Conservation (phyloP, 148 eudicot genomes). For the Vaccinium darrowii region DNA sequence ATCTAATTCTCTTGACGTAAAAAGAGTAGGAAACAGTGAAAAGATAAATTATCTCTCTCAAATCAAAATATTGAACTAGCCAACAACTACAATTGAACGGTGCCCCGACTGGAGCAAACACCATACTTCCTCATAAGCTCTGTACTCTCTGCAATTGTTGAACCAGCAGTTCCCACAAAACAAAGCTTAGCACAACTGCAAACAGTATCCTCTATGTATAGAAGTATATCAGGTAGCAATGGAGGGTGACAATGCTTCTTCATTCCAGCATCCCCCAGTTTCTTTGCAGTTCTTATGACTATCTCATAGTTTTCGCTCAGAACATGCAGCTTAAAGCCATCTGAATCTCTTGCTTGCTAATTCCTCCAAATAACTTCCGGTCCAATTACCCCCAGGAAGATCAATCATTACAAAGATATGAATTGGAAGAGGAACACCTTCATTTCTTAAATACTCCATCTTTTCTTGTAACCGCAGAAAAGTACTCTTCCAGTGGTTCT, state of each 20-base stretch:
- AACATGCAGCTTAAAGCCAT: slow-evolving; percentile 39
- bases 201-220: slow-evolving; percentile 48
- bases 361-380: slow-evolving; percentile 47
- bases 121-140: slow-evolving; percentile 43
- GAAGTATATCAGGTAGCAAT: slow-evolving; percentile 37
- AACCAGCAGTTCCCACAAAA: slow-evolving; percentile 59
- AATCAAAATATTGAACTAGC: not conserved
- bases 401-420: slow-evolving; percentile 62
- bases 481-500: slow-evolving; percentile 48
- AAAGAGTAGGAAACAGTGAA: too few species aligned
- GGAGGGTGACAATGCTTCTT: slow-evolving; percentile 26
- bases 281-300: slow-evolving; percentile 31
- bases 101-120: slow-evolving; percentile 28
- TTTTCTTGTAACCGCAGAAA: slow-evolving; percentile 41
- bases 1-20: too few species aligned
- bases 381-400: slow-evolving; percentile 51
- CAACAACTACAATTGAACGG: slow-evolving; percentile 15
- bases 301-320: slow-evolving; percentile 38
- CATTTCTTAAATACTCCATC: slow-evolving; percentile 37
- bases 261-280: slow-evolving; percentile 27
- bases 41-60: not conserved
- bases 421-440: slow-evolving; percentile 37
- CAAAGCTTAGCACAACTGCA: slow-evolving; percentile 62
- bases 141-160: slow-evolving; percentile 54
- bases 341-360: slow-evolving; percentile 34